These are phyloP conservation scores for Fennellomyces sp. DNA, from an alignment of 371 early-diverging fungal genomes.

Conservation along the genomic window DNA sequence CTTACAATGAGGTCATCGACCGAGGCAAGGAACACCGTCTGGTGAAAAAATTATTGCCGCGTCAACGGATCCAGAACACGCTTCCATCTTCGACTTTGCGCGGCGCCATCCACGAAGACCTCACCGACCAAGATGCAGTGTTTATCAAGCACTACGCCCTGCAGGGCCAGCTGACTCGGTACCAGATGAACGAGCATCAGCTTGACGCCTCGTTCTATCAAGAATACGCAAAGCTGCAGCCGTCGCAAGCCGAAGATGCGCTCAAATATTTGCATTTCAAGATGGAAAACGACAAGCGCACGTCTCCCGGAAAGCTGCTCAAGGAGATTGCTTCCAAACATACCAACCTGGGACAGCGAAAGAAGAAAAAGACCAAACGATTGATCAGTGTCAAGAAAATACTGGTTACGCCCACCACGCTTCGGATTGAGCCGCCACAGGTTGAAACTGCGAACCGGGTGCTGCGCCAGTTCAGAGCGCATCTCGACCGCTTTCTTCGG, in stretches of 20 bases:
- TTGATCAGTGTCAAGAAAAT: conserved; percentile 21
- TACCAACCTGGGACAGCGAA: conserved; percentile 29
- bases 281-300: conserved; percentile 5
- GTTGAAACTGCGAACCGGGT: conserved; percentile 66
- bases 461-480: conserved; percentile 45
- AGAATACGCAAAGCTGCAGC: background rate
- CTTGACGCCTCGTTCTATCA: background rate
- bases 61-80: too few relatives aligned
- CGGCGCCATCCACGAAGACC: background rate
- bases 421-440: conserved; percentile 54
- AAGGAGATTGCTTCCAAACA: conserved; percentile 17
- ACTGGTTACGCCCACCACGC: conserved; percentile 60
- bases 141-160: conserved; percentile 10
- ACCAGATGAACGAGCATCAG: background rate
- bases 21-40: background rate
- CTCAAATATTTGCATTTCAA: background rate
- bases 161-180: background rate
- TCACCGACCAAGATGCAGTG: background rate
- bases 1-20: background rate
- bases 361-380: background rate
- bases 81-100: background rate
- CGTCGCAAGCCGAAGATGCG: background rate
- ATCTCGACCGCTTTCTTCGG: conserved; percentile 66
- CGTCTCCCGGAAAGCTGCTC: conserved; percentile 26
- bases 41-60: background rate